Percentiles rank a stretch among this genome's conserved stretches.
These are phyloP conservation scores for Irpex rosettiformis DNA, from an alignment of 1,284 basidiomycete species.

Conservation along the genomic window DNA sequence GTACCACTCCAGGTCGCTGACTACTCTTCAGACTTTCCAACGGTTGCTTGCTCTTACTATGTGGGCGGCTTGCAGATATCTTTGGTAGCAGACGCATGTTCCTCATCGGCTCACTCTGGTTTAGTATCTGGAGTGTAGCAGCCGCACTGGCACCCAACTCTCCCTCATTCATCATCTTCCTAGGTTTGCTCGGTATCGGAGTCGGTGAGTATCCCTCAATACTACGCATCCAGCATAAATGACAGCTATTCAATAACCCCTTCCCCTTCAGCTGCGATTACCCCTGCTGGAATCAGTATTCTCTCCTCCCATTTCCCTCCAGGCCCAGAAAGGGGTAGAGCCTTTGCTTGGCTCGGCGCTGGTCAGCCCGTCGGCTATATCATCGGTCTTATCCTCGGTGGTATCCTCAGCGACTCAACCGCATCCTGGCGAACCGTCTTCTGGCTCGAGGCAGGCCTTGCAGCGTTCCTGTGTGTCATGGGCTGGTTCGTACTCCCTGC, in stretches of 20 bases:
- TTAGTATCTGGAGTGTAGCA: conserved; percentile 31
- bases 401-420: conserved; percentile 28
- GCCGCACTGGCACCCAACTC: conserved; percentile 26
- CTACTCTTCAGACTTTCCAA: conserved; percentile 25
- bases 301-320: conserved; percentile 25
- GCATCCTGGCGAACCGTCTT: conserved; percentile 34
- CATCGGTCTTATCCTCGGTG: conserved; percentile 31
- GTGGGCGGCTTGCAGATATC: conserved; percentile 38
- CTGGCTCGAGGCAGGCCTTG: conserved; percentile 33
- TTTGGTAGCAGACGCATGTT: conserved; percentile 36
- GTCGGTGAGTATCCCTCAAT: conserved; percentile 16
- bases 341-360: conserved; percentile 31
- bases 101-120: conserved; percentile 30
- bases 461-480: conserved; percentile 24
- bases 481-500: conserved; percentile 24
- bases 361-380: conserved; percentile 34
- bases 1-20: neutral
- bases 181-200: conserved; percentile 31
- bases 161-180: conserved; percentile 28
- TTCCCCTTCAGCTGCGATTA: conserved; percentile 24
- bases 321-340: conserved; percentile 26
- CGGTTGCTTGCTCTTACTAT: conserved; percentile 30
- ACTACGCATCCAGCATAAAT: neutral
- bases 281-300: conserved; percentile 29
- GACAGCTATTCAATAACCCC: neutral